These are phyloP conservation scores for Cladorrhinum sp. DNA, from an alignment of 2,329 filamentous ascomycete genomes.

Conservation along the genomic window DNA sequence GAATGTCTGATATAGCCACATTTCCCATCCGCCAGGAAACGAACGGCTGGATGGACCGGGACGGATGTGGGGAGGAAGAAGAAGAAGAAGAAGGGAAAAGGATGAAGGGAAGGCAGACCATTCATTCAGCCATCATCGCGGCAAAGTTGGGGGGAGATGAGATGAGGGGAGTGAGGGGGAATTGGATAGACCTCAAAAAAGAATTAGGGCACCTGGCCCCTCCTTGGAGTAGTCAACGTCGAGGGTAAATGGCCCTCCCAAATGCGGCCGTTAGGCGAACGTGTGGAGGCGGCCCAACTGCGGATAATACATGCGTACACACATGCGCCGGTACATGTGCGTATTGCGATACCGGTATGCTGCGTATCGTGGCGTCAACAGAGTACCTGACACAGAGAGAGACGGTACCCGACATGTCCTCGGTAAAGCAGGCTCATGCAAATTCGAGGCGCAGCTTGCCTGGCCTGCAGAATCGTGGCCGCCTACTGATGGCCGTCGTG, in stretches of 20 bases:
- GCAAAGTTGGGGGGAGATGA: background rate
- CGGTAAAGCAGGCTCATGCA: slow-evolving; percentile 11
- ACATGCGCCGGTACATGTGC: background rate
- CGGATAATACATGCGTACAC: slow-evolving; percentile 16
- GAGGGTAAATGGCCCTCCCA: slow-evolving; percentile 26
- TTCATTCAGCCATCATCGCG: background rate
- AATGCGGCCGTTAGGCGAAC: slow-evolving; percentile 20
- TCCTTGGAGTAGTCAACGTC: too few species aligned
- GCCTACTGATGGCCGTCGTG: slow-evolving; percentile 6
- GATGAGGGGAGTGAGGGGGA: background rate
- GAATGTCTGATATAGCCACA: slow-evolving; percentile 6
- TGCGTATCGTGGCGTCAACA: slow-evolving; percentile 7
- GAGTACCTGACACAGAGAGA: background rate
- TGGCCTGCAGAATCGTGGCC: slow-evolving; percentile 5
- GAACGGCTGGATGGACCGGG: slow-evolving; percentile 1
- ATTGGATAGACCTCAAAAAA: background rate
- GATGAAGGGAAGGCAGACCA: background rate
- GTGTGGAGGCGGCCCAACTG: slow-evolving; percentile 21
- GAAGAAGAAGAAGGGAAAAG: background rate
- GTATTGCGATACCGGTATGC: background rate
- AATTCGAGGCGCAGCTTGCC: slow-evolving; percentile 17
- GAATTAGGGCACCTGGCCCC: background rate
- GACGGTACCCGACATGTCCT: background rate
- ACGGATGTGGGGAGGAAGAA: background rate
- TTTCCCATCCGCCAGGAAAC: slow-evolving; percentile 1